phyloP scores from a whole-genome alignment of 2,329 filamentous ascomycete genomes.

The Calycina marina region DNA sequence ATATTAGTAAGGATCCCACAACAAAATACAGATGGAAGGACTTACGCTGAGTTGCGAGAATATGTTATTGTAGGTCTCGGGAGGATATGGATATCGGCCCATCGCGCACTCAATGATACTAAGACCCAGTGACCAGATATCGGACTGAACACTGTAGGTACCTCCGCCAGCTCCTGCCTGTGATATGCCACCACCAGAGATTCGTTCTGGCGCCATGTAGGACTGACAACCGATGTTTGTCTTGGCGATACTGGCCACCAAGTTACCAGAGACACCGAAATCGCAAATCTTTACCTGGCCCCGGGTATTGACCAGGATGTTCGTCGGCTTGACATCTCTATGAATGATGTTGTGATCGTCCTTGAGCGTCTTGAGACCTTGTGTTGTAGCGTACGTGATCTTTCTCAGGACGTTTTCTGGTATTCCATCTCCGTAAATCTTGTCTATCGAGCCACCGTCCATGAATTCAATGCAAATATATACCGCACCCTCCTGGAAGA shows the following conservation, averaged over 20 bases:
- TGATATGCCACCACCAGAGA: conserved; percentile 71
- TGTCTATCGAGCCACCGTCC: conserved; percentile 96
- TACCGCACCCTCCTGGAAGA: conserved; percentile 96
- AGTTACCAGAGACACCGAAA: conserved; percentile 91
- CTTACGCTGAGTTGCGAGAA: conserved; percentile 94
- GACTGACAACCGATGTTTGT: conserved; percentile 99
- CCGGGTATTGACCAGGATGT: conserved; percentile 78
- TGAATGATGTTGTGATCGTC: conserved; percentile 99
- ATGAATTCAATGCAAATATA: conserved; percentile 99
- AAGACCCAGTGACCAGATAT: conserved; percentile 92
- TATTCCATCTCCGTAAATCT: conserved; percentile 80
- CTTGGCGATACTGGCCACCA: conserved; percentile 94
- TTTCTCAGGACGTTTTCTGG: conserved; percentile 80
- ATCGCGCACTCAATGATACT: conserved; percentile 93
- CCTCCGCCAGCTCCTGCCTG: conserved; percentile 57
- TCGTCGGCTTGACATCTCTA: conserved; percentile 97
- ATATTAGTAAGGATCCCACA: conserved; percentile 3
- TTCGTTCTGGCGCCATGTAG: conserved; percentile 97
- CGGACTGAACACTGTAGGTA: conserved; percentile 93
- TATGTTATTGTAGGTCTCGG: conserved; percentile 95
- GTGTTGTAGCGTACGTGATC: conserved; percentile 77
- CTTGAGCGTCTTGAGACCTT: conserved; percentile 85
- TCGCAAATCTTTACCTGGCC: conserved; percentile 98
- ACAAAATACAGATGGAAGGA: conserved; percentile 14
- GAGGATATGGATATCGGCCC: conserved; percentile 89